A percentile compares a stretch with the other conserved stretches of the same genome.
Conservation (phyloP, 345 rosid genomes). For the Gossypium herbaceum region DNA sequence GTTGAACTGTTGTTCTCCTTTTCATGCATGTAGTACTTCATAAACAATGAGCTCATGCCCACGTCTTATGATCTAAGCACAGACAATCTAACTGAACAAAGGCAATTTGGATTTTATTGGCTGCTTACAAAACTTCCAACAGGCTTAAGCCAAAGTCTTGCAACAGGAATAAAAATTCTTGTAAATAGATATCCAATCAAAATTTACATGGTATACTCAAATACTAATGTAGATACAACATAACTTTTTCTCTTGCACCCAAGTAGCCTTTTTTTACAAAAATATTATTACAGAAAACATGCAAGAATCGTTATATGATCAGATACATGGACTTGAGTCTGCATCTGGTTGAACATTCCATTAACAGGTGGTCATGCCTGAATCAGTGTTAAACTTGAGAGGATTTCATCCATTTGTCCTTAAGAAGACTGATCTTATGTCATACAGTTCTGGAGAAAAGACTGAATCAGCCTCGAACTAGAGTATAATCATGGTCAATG, state of each 20-base stretch:
- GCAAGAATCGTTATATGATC: conserved; percentile 41
- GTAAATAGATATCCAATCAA: conserved; percentile 3
- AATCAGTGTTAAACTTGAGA: not conserved
- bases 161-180: not conserved
- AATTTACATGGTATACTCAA: conserved; percentile 23
- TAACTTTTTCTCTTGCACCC: conserved; percentile 14
- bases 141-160: not conserved
- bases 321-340: conserved; percentile 15
- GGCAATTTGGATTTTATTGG: not conserved
- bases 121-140: not conserved
- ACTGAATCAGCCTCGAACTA: conserved; percentile 7
- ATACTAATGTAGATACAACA: conserved; percentile 13
- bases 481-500: conserved; percentile 33
- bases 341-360: conserved; percentile 8
- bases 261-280: conserved; percentile 37
- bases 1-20: not conserved
- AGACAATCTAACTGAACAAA: not conserved
- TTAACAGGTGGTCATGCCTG: not conserved
- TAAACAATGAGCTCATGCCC: conserved; percentile 5
- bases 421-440: not conserved
- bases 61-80: not conserved
- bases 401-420: conserved; percentile 14
- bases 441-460: not conserved
- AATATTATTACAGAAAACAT: conserved; percentile 30
- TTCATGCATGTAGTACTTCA: not conserved